A percentile compares a stretch with the other conserved stretches of the same genome.
Evolutionary conservation across 2,329 filamentous ascomycete genomes (phyloP).

Genomic region (Ophiocordyceps australis): DNA sequence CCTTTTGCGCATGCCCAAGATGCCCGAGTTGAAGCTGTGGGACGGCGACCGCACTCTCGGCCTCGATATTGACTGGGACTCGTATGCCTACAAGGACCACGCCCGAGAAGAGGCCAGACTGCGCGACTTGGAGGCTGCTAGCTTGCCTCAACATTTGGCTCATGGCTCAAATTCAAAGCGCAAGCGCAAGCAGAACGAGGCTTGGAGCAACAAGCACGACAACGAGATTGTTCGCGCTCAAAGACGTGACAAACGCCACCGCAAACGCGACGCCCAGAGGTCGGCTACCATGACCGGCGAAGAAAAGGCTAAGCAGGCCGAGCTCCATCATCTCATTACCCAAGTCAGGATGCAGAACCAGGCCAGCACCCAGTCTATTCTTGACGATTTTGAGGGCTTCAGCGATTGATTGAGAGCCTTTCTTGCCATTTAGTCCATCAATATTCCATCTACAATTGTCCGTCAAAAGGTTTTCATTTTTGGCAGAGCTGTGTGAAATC

Average conservation of each 20-base stretch:
- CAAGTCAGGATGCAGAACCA: constrained; percentile 42
- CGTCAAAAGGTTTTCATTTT: too few species aligned
- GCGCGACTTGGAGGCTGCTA: constrained; percentile 30
- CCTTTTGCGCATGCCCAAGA: constrained; percentile 69
- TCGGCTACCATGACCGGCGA: constrained; percentile 50
- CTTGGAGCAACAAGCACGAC: constrained; percentile 58
- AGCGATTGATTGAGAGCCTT: constrained; percentile 18
- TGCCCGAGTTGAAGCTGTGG: constrained; percentile 75
- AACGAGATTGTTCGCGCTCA: constrained; percentile 42
- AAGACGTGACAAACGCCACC: constrained; percentile 45
- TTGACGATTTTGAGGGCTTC: constrained; percentile 42
- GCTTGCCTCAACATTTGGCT: constrained; percentile 17
- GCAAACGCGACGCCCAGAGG: constrained; percentile 44
- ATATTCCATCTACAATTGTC: too few species aligned
- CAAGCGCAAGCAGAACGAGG: constrained; percentile 44
- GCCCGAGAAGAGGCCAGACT: constrained; percentile 46
- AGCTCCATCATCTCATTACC: constrained; percentile 45
- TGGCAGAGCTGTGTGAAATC: too few species aligned
- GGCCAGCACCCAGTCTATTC: constrained; percentile 9
- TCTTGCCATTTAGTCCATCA: constrained; percentile 3
- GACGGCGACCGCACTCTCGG: constrained; percentile 47
- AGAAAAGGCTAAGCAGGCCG: constrained; percentile 42
- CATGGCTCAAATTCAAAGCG: constrained; percentile 27
- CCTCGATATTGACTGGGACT: constrained; percentile 46
- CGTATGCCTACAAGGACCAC: constrained; percentile 55